These are phyloP conservation scores for Penicillium sumatraense DNA, from an alignment of 2,329 filamentous ascomycete species.

Conservation along the genomic window DNA sequence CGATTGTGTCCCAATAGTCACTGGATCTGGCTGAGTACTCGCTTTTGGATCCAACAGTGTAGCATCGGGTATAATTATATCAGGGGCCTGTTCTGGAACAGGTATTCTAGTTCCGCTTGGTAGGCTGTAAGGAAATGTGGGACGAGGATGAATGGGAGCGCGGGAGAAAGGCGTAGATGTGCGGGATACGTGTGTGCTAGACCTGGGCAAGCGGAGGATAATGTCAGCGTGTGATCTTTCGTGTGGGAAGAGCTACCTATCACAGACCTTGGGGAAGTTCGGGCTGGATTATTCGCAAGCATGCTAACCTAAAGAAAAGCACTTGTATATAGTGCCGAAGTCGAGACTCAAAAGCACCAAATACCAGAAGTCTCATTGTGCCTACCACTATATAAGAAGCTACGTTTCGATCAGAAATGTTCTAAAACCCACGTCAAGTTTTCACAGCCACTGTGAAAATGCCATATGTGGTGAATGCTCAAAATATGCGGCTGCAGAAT, in stretches of 20 bases:
- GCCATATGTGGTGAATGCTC: background rate
- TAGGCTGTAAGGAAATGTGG: background rate
- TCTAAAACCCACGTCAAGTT: background rate
- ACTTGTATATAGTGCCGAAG: background rate
- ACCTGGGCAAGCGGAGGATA: background rate
- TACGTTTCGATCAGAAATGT: no score
- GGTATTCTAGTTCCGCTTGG: background rate
- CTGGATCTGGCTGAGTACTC: background rate
- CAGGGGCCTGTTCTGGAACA: background rate
- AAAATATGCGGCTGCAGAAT: background rate
- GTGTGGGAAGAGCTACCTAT: background rate
- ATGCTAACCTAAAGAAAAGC: background rate
- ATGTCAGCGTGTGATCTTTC: background rate
- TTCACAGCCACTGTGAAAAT: background rate
- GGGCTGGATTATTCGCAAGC: background rate
- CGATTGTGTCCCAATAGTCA: background rate
- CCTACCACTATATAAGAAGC: no score
- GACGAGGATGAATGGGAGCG: background rate
- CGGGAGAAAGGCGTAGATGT: background rate
- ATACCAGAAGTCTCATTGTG: no score
- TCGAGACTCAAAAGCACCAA: background rate
- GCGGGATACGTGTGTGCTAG: background rate
- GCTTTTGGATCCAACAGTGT: background rate
- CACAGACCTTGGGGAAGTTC: background rate
- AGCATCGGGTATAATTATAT: background rate